Evolutionary conservation across 805 yeast genomes (phyloP), one percentile per base, ranked within the genome.

Genomic region (Pichia deserticola): DNA sequence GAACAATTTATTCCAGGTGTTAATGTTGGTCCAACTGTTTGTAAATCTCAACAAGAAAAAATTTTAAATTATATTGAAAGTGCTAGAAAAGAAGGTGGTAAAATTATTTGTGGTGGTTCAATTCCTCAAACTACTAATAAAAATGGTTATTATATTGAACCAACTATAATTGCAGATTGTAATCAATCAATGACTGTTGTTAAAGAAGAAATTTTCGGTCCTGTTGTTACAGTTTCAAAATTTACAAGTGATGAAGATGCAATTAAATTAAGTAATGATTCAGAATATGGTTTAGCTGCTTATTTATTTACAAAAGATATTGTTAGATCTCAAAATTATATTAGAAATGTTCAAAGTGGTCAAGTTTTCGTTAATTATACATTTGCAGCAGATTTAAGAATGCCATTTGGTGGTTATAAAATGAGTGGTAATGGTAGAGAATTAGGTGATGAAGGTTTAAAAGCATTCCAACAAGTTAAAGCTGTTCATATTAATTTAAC

Each of bases 391-490:
- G 89, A 89, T 69, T 84, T 76, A 62, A 75, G 78, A 67, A 85
- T 90, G 68, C 97, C 97, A 62, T 90, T 90, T 68, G 97, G 97
- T 60, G 97, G 97, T 42, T 86, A 76, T 74, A 88, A 88, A 68
- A 81, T 82, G 76, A 83, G 93, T 51, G 98, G 98, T 69, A 74
- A 85, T 54, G 97, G 98, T 64, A 81, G 95, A 69, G 97, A 92
- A 75, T 81, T 89, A 77, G 97, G 97, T 62, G 78, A 77, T 53
- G 90, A 88, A 56, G 95, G 95, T 51, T 70, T 92, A 61, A 86
- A 84, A 53, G 84, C 82, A 68, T 92, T 89, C 76, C 81, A 88
- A 54, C 95, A 88, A 68, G 77, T 75, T 57, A 92, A 90, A 77
- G 85, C 97, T 46, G 95, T 90, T 51, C 84, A 90, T 74, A 55